Conservation (phyloP, 768 basidiomycete species). For the Collybia mongolica region DNA sequence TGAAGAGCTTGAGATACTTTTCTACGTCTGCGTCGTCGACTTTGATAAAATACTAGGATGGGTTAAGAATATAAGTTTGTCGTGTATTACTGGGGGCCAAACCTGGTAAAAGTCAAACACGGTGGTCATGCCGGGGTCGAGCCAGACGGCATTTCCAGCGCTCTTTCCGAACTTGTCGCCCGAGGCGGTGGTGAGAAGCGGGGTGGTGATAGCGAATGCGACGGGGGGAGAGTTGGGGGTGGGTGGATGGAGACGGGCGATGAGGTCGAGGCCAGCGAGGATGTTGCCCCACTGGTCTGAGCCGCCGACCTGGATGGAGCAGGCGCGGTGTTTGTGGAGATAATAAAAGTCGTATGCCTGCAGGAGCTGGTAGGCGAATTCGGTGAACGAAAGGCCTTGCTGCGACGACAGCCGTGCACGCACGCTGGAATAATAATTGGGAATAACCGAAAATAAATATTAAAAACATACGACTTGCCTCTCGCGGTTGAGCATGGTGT, state of each 20-base stretch:
- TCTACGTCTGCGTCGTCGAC: conserved; percentile 79
- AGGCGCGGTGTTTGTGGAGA: conserved; percentile 61
- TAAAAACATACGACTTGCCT: too few species aligned
- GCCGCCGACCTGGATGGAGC: conserved; percentile 90
- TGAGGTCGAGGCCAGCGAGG: conserved; percentile 88
- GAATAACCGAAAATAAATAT: not conserved
- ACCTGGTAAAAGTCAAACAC: conserved; percentile 96
- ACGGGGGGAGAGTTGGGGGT: conserved; percentile 20
- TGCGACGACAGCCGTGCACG: conserved; percentile 75
- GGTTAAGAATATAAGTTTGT: too few species aligned
- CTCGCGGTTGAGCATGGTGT: conserved; percentile 87
- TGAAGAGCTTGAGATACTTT: conserved; percentile 80
- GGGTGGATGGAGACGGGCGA: conserved; percentile 49
- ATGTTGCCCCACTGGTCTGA: conserved; percentile 99
- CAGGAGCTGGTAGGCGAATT: conserved; percentile 95
- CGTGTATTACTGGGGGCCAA: not conserved
- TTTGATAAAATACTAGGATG: conserved; percentile 81
- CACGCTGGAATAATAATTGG: conserved; percentile 50
- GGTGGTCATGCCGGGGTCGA: conserved; percentile 76
- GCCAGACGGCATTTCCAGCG: conserved; percentile 93
- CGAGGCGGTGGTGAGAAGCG: conserved; percentile 83
- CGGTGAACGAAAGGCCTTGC: conserved; percentile 95
- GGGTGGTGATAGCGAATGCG: conserved; percentile 88
- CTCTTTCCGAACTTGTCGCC: conserved; percentile 99
- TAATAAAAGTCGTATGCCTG: conserved; percentile 95